Evolutionary conservation across 2,329 filamentous ascomycete species (phyloP).

Genomic region (Paraphoma chrysanthemicola): DNA sequence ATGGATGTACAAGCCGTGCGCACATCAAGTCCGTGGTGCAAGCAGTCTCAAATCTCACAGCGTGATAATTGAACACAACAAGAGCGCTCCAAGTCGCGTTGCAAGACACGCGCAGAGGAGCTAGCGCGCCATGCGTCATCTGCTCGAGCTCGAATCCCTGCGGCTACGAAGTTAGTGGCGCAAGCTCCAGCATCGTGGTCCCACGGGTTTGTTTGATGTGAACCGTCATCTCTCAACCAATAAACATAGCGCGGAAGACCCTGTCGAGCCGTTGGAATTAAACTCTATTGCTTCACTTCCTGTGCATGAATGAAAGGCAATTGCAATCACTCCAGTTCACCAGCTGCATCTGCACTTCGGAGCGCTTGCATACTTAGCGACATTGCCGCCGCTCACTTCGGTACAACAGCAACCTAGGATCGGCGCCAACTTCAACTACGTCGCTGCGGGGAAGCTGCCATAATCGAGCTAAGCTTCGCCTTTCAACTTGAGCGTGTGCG

Average conservation of each 20-base stretch:
- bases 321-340: neutral
- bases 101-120: neutral
- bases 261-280: neutral
- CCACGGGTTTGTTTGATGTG: conserved; percentile 9
- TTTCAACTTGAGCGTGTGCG: conserved; percentile 3
- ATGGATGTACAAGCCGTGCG: too few species aligned
- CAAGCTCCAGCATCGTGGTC: conserved; percentile 16
- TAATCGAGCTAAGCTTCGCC: conserved; percentile 13
- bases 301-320: conserved; percentile 1
- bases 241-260: conserved; percentile 1
- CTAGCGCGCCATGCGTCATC: conserved; percentile 3
- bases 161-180: conserved; percentile 3
- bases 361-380: conserved; percentile 24
- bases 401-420: conserved; percentile 25
- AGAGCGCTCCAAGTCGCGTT: neutral
- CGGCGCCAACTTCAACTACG: conserved; percentile 28
- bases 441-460: conserved; percentile 36
- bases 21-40: too few species aligned
- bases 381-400: conserved; percentile 25
- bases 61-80: too few species aligned
- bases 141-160: neutral
- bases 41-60: too few species aligned
- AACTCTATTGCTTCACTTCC: neutral
- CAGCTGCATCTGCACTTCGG: neutral
- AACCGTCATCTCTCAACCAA: conserved; percentile 22